Evolutionary conservation across 2,329 filamentous ascomycete genomes (phyloP).

Genomic region (Apiospora arundinis): DNA sequence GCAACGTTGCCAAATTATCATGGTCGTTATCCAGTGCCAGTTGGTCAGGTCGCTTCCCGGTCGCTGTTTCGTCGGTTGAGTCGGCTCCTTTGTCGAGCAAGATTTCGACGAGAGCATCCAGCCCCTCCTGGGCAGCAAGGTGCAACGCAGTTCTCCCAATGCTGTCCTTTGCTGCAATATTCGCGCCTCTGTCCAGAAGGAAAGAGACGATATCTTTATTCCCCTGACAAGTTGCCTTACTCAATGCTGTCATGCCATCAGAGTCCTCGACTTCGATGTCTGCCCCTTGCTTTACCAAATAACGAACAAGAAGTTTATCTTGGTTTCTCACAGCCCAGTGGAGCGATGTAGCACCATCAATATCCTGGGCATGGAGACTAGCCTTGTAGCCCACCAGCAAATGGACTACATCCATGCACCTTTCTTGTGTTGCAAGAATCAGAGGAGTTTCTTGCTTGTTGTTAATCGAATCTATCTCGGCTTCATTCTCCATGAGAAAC

Average conservation of each 20-base stretch:
- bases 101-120: not conserved
- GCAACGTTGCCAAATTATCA: not conserved
- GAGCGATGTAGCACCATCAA: not conserved
- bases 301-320: not conserved
- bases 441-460: not conserved
- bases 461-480: not conserved
- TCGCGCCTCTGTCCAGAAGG: not conserved
- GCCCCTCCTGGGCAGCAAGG: not conserved
- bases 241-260: not conserved
- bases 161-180: not conserved
- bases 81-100: not conserved
- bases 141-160: not conserved
- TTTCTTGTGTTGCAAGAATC: not conserved
- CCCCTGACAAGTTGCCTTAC: not conserved
- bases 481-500: not conserved
- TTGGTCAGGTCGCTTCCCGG: not conserved
- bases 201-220: not conserved
- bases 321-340: not conserved
- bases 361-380: not conserved
- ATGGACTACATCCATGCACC: not conserved
- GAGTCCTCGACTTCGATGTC: not conserved
- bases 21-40: not conserved
- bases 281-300: not conserved
- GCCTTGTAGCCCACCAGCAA: not conserved
- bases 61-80: not conserved